Evolutionary conservation across 2,329 filamentous ascomycete species (phyloP), one percentile per base, ranked within the genome.

Genomic region (Microcera coccophila): DNA sequence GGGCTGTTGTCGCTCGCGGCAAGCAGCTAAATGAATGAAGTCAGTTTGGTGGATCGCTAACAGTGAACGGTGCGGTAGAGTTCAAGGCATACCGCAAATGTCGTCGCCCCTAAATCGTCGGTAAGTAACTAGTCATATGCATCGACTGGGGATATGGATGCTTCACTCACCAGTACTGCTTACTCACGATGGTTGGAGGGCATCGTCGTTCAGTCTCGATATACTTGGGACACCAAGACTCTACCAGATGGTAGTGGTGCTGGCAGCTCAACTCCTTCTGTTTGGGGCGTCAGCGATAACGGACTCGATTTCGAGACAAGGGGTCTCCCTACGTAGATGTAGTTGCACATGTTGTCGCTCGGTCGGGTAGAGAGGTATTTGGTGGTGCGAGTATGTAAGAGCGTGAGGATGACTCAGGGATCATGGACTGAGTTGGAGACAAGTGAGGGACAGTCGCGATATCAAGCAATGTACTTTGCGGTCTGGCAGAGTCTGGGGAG

Each of bases 191-290:
- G 5, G 58, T 68, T 7, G 68, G 68, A 24, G 65, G 64, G 47
- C 69, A 72, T 48, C 69, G 62, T 45, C 64, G 64, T 48, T 68
- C 66, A 10, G 68, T 71, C 53, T 66, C 65, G 42, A 70, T 71
- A 41, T 72, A 72, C 48, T 69, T 69, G 43, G 64, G 61, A 39
- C 69, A 72, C 69, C 69, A 72, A 19, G 68, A 70, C 46, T 70
- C 68, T 42, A 71, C 69, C 48, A 70, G 58, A 50, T 76, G 74
- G 62, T 73, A 74, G 58, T 76, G 72, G 41, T 68, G 66, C 49
- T 73, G 67, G 48, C 74, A 76, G 60, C 73, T 73, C 46, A 76
- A 66, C 47, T 76, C 71, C 45, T 74, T 73, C 73, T 75, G 48
- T 9, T 35, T n/a, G 15, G 31, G 18, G 33, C 9, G 33, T 35